Evolutionary conservation across 108 stramenopile genomes (phyloP), one percentile per base, ranked within the genome.

Genomic region (Cyclotella kingstonii): DNA sequence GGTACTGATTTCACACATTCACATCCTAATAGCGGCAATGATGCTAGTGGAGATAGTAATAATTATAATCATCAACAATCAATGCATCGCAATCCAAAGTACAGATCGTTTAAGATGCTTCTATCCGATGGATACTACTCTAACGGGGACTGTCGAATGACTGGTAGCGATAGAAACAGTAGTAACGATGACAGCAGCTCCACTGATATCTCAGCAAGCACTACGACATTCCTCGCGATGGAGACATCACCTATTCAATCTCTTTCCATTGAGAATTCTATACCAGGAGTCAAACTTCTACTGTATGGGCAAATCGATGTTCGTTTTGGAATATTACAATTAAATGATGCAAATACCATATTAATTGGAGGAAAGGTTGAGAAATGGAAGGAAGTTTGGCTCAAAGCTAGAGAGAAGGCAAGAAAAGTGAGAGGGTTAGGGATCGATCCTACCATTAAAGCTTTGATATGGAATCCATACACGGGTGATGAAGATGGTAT

Each of bases 401-500:
- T 36, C 19, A 50, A 62, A 23, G 80, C 83, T 4, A 57, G 77
- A 41, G 76, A 86, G 55, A 70, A 76, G 54, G 84, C 80, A 39
- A 49, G 68, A 30, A 63, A 61, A 23, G 33, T 40, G 39, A 66
- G 51, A 10, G 90, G 90, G 8, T 69, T 87, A 22, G 89, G 89
- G 28, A 73, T 88, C 4, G 90, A 91, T 81, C 73, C 90, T 22
- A 91, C 90, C 2, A 70, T 87, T 17, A 83, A 82, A 30, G 90
- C 90, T 12, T 66, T 91, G 53, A 70, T 85, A 56, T 81, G 85
- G 68, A 79, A 77, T 70, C 71, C 68, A 23, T 12, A 39, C 7
- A 59, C 27, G 47, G 74, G 68, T 23, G 54, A 63, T 55, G 74
- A 66, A 34, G 72, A 78, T 18, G 68, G 45, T 60, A 43, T n/a